phyloP scores from a whole-genome alignment of 768 basidiomycete genomes.

The Filobasidium floriforme region DNA sequence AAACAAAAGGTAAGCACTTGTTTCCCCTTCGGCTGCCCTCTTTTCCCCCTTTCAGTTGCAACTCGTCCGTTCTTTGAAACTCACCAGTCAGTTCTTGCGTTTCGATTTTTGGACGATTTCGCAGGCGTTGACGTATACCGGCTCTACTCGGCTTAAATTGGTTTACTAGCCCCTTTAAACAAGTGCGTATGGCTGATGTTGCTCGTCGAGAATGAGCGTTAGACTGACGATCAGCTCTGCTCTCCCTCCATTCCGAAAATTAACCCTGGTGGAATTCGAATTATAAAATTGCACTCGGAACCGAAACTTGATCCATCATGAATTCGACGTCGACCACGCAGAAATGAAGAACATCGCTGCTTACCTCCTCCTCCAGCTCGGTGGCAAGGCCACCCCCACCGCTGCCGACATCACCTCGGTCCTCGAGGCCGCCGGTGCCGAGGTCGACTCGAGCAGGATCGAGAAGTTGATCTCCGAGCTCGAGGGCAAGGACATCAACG shows the following conservation, averaged over 20 bases:
- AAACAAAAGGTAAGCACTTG: slow-evolving; percentile 15
- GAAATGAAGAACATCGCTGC: slow-evolving; percentile 62
- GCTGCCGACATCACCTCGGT: slow-evolving; percentile 81
- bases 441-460: slow-evolving; percentile 74
- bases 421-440: slow-evolving; percentile 76
- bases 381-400: slow-evolving; percentile 80
- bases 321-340: slow-evolving; percentile 7
- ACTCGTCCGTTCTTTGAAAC: too few species aligned
- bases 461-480: slow-evolving; percentile 80
- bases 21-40: not conserved
- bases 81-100: not conserved
- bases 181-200: slow-evolving; percentile 10
- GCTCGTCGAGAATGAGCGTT: not conserved
- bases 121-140: slow-evolving; percentile 27
- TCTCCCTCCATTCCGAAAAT: not conserved
- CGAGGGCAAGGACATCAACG: slow-evolving; percentile 76
- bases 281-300: not conserved
- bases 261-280: not conserved
- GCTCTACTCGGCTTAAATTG: slow-evolving; percentile 26
- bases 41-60: not conserved
- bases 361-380: slow-evolving; percentile 91
- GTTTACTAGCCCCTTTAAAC: slow-evolving; percentile 27
- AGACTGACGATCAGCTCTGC: not conserved
- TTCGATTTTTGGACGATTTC: not conserved
- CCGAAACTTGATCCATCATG: not conserved